These are phyloP conservation scores for Dryadomyces quercivorus DNA, from an alignment of 2,329 filamentous ascomycete genomes.

Conservation along the genomic window DNA sequence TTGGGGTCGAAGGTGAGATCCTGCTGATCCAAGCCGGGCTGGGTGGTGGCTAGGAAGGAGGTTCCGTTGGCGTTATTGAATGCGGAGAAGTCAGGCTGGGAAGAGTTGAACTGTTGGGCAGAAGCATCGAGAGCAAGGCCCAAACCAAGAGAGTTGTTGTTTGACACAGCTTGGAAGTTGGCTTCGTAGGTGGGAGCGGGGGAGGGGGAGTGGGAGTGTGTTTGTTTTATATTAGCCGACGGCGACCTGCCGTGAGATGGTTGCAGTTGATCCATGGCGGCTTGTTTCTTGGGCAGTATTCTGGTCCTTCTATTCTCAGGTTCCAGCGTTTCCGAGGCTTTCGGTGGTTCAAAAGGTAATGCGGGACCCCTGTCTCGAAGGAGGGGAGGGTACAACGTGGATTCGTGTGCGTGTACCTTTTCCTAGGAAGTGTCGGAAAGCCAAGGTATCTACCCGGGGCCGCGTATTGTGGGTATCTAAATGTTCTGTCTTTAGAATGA, in stretches of 20 bases:
- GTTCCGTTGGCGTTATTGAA: slow-evolving; percentile 28
- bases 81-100: slow-evolving; percentile 32
- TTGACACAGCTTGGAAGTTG: slow-evolving; percentile 14
- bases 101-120: slow-evolving; percentile 26
- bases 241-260: slow-evolving; percentile 45
- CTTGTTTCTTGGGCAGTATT: not conserved
- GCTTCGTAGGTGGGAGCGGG: slow-evolving; percentile 38
- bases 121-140: slow-evolving; percentile 46
- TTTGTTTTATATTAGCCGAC: slow-evolving; percentile 54
- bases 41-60: slow-evolving; percentile 36
- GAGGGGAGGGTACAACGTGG: not conserved
- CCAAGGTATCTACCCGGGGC: not conserved
- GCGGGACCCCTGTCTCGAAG: not conserved
- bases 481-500: slow-evolving; percentile 18
- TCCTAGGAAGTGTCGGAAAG: not conserved
- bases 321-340: not conserved
- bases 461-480: not conserved
- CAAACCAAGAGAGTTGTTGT: slow-evolving; percentile 28
- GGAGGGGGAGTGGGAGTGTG: slow-evolving; percentile 44
- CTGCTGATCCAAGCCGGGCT: slow-evolving; percentile 20
- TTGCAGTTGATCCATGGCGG: slow-evolving; percentile 39
- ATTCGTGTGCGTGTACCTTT: not conserved
- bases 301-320: not conserved
- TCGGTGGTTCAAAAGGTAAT: not conserved
- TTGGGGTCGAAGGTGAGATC: slow-evolving; percentile 29